Conservation (phyloP, 768 basidiomycete genomes). For the Termitomyces sp. region DNA sequence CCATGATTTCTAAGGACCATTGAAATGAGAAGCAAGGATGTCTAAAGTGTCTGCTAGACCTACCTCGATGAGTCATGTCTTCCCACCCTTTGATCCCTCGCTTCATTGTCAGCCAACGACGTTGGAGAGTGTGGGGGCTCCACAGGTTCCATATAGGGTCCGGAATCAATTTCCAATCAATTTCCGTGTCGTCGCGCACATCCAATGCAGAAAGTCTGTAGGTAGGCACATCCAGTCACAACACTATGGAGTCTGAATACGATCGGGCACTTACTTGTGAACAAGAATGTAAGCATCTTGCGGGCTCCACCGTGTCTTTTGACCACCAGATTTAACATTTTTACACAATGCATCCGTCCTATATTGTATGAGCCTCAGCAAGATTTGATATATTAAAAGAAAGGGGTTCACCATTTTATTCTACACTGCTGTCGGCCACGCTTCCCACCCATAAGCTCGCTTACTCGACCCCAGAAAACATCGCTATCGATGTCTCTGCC, state of each 20-base stretch:
- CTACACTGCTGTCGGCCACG: constrained; percentile 82
- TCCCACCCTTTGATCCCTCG: constrained; percentile 71
- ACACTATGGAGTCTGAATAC: not conserved
- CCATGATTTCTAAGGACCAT: constrained; percentile 64
- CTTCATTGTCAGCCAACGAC: constrained; percentile 82
- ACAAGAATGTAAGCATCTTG: constrained; percentile 79
- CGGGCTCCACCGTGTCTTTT: constrained; percentile 68
- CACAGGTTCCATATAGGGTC: constrained; percentile 81
- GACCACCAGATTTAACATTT: constrained; percentile 68
- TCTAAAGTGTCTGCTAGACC: constrained; percentile 6
- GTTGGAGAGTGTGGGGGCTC: constrained; percentile 77
- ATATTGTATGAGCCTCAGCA: not conserved
- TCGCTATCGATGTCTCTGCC: constrained; percentile 76
- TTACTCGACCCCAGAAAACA: constrained; percentile 80
- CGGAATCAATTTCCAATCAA: constrained; percentile 76
- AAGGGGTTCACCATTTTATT: constrained; percentile 66
- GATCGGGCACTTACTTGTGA: constrained; percentile 56
- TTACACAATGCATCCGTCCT: constrained; percentile 80
- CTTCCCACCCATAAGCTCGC: constrained; percentile 70
- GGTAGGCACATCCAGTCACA: constrained; percentile 1
- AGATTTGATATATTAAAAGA: not conserved
- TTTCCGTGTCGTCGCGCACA: constrained; percentile 77
- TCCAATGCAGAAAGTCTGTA: constrained; percentile 68
- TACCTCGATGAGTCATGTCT: constrained; percentile 78
- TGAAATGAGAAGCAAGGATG: constrained; percentile 2